Conservation (phyloP, 495 filamentous ascomycete genomes). For the Hyaloscypha hepaticicola region DNA sequence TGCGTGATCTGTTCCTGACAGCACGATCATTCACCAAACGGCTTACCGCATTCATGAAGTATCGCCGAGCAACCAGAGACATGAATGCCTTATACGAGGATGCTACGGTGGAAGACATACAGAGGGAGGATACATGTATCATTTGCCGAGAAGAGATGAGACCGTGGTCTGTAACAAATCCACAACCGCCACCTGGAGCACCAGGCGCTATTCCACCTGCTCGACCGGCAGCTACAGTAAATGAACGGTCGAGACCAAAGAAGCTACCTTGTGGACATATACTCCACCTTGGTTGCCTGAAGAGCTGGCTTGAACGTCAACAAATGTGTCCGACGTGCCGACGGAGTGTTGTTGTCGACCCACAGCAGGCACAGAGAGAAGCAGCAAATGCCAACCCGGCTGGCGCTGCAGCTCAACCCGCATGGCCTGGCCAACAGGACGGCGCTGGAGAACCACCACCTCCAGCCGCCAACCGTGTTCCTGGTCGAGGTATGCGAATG, state of each 20-base stretch:
- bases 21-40: conserved; percentile 86
- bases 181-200: conserved; percentile 33
- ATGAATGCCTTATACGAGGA: conserved; percentile 94
- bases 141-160: conserved; percentile 97
- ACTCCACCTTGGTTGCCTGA: conserved; percentile 87
- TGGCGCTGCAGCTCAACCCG: conserved; percentile 32
- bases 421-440: conserved; percentile 26
- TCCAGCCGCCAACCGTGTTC: conserved; percentile 28
- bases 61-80: conserved; percentile 82
- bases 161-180: conserved; percentile 56
- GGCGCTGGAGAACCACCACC: conserved; percentile 28
- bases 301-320: conserved; percentile 97
- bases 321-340: conserved; percentile 97
- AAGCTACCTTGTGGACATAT: conserved; percentile 97
- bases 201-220: conserved; percentile 39
- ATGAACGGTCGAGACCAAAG: conserved; percentile 86
- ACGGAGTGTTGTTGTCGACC: conserved; percentile 62
- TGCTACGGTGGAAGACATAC: conserved; percentile 82
- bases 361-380: conserved; percentile 31
- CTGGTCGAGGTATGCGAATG: conserved; percentile 45
- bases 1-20: conserved; percentile 92
- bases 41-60: conserved; percentile 81
- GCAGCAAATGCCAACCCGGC: conserved; percentile 35
- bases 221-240: conserved; percentile 45
- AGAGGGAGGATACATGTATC: conserved; percentile 88